phyloP scores from a whole-genome alignment of 345 rosid species.

The Citrus glauca region DNA sequence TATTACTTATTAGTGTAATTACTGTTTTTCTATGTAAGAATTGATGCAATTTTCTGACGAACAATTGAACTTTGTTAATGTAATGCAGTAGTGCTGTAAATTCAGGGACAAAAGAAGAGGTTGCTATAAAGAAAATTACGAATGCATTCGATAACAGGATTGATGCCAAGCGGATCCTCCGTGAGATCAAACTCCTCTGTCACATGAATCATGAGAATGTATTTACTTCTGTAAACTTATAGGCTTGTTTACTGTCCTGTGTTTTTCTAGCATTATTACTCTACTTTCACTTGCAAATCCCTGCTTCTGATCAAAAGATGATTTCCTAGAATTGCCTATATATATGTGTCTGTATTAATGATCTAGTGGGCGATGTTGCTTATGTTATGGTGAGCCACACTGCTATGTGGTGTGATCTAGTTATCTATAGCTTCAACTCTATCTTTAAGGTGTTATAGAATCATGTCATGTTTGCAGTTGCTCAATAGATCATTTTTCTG shows the following conservation, averaged over 20 bases:
- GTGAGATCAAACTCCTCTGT: slow-evolving; percentile 89
- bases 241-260: not conserved
- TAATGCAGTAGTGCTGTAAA: slow-evolving; percentile 66
- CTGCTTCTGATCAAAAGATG: not conserved
- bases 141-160: slow-evolving; percentile 90
- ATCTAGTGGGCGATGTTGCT: not conserved
- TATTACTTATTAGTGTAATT: not conserved
- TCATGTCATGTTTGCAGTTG: not conserved
- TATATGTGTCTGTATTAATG: not conserved
- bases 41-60: not conserved
- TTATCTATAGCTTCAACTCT: not conserved
- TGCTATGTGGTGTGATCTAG: not conserved
- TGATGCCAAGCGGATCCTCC: slow-evolving; percentile 86
- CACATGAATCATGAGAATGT: slow-evolving; percentile 96
- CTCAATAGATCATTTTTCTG: not conserved
- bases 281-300: not conserved
- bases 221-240: not conserved
- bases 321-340: not conserved
- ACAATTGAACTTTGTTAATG: not conserved
- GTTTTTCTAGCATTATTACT: not conserved
- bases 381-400: not conserved
- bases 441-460: not conserved
- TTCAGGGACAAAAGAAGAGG: slow-evolving; percentile 77
- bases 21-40: not conserved
- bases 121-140: slow-evolving; percentile 86